These are phyloP conservation scores for Microsporum canis DNA, from an alignment of 2,329 filamentous ascomycete species.

Conservation along the genomic window DNA sequence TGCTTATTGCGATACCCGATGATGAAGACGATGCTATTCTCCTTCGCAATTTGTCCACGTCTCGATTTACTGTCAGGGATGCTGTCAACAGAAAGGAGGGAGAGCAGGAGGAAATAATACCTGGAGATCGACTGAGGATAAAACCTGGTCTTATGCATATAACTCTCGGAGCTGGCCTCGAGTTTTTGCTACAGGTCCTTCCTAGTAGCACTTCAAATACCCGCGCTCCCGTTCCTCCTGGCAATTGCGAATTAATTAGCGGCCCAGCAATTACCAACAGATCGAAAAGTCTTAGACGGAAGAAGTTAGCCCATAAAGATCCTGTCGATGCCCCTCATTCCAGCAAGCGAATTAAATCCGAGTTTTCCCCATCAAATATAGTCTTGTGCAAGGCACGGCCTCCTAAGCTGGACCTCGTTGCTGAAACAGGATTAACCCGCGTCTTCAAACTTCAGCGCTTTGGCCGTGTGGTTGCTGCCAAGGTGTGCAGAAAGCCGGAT, in stretches of 20 bases:
- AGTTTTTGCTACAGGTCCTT: background rate
- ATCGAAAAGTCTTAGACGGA: background rate
- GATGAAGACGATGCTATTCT: background rate
- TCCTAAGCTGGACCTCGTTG: background rate
- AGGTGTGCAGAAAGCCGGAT: background rate
- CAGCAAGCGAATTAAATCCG: background rate
- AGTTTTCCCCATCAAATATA: background rate
- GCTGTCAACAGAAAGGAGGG: background rate
- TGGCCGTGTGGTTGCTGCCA: background rate
- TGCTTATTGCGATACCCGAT: background rate
- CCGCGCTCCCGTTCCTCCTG: background rate
- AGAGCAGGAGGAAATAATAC: background rate
- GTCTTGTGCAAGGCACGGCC: background rate
- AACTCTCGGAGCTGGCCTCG: slow-evolving; percentile 1
- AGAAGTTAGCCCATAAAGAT: background rate
- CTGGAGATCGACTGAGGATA: background rate
- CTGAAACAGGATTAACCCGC: background rate
- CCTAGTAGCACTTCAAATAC: background rate
- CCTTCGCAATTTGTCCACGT: background rate
- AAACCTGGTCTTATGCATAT: background rate
- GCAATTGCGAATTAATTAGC: background rate
- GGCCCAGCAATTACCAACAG: background rate
- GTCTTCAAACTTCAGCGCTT: background rate
- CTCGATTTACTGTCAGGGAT: background rate
- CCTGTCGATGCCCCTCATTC: background rate